phyloP scores from a whole-genome alignment of 2,329 filamentous ascomycete species.

The Fusarium udum region DNA sequence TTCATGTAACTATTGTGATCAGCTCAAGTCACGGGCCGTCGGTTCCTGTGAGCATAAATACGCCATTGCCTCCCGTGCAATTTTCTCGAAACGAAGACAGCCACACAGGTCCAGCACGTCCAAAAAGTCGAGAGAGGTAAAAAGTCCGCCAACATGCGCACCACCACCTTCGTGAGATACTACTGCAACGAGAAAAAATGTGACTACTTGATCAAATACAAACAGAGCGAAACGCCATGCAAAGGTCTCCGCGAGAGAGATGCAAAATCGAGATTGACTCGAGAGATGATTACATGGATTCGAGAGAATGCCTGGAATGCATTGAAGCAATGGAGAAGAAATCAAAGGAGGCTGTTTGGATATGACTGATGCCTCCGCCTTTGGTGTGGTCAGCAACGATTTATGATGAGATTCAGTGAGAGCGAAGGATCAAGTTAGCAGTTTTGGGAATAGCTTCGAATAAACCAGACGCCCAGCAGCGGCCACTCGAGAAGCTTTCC shows the following conservation, averaged over 20 bases:
- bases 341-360: neutral
- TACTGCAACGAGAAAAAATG: neutral
- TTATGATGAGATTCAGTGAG: neutral
- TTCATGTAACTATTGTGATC: too few relatives aligned
- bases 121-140: too few relatives aligned
- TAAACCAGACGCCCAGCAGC: neutral
- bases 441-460: neutral
- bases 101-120: too few relatives aligned
- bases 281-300: neutral
- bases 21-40: neutral
- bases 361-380: accelerated
- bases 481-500: neutral
- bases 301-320: neutral
- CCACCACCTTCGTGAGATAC: neutral
- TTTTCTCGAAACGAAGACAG: neutral
- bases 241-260: neutral
- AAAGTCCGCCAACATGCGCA: neutral
- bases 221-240: neutral
- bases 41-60: accelerated
- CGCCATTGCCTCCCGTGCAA: accelerated
- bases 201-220: neutral
- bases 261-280: neutral
- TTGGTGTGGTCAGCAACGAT: too few relatives aligned
- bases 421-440: neutral
- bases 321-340: neutral